Evolutionary conservation across 805 yeast genomes (phyloP).

Genomic region (Yarrowia sp.): DNA sequence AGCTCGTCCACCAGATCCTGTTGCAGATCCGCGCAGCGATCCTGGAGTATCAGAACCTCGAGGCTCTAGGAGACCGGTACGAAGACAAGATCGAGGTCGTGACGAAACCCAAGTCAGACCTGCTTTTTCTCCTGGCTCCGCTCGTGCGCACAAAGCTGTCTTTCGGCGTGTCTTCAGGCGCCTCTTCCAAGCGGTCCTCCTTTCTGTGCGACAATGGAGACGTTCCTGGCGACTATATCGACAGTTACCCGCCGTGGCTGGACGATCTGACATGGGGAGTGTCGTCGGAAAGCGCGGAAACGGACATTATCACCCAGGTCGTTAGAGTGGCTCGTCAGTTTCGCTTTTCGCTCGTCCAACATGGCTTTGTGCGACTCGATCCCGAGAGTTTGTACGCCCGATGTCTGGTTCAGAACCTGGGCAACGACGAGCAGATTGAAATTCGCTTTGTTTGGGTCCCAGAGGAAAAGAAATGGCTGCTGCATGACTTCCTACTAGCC

Average conservation of each 20-base stretch:
- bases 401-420: conserved; percentile 35
- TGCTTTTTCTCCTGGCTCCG: conserved; percentile 27
- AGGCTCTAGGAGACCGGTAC: conserved; percentile 33
- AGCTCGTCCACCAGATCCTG: conserved; percentile 15
- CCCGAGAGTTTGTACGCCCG: conserved; percentile 24
- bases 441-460: conserved; percentile 31
- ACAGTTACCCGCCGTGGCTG: conserved; percentile 30
- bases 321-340: conserved; percentile 14
- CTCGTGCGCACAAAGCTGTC: conserved; percentile 24
- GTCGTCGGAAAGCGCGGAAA: conserved; percentile 2
- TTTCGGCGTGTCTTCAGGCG: conserved; percentile 11
- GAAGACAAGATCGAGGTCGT: conserved; percentile 28
- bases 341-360: conserved; percentile 17
- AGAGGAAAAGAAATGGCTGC: conserved; percentile 29
- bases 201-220: conserved; percentile 9
- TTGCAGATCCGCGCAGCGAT: conserved; percentile 37
- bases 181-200: conserved; percentile 1
- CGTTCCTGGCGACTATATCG: conserved; percentile 11
- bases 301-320: conserved; percentile 2
- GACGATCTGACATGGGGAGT: conserved; percentile 33
- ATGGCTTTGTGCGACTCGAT: conserved; percentile 30
- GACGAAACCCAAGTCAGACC: conserved; percentile 32
- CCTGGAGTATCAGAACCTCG: conserved; percentile 34
- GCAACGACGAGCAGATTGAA: conserved; percentile 23
- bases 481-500: conserved; percentile 16